Conservation (phyloP, 1,139 yeast genomes). For the Hemisphaericaspora lyxosophila region DNA sequence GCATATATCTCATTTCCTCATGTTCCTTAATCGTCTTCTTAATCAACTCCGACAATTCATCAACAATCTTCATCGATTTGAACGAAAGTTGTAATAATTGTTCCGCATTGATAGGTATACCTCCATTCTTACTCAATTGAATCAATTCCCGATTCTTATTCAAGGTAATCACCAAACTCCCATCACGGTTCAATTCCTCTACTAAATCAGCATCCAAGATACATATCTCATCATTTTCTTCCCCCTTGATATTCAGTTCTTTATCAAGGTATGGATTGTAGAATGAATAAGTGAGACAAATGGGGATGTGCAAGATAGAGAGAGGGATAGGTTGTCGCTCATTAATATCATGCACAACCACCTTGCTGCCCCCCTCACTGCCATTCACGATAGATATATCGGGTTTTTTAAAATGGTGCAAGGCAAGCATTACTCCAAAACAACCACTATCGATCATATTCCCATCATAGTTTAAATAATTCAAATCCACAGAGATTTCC, state of each 20-base stretch:
- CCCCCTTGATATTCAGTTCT: slow-evolving; percentile 71
- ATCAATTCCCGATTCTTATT: slow-evolving; percentile 90
- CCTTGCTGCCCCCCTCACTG: slow-evolving; percentile 55
- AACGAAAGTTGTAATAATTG: slow-evolving; percentile 68
- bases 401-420: slow-evolving; percentile 80
- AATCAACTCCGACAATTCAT: slow-evolving; percentile 63
- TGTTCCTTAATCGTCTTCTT: slow-evolving; percentile 57
- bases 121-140: slow-evolving; percentile 89
- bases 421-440: slow-evolving; percentile 83
- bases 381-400: slow-evolving; percentile 71
- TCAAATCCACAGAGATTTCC: slow-evolving; percentile 86
- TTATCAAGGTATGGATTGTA: slow-evolving; percentile 61
- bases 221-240: slow-evolving; percentile 50
- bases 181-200: slow-evolving; percentile 78
- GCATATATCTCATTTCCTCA: slow-evolving; percentile 36
- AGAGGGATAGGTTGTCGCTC: slow-evolving; percentile 88
- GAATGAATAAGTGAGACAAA: slow-evolving; percentile 87
- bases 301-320: slow-evolving; percentile 83
- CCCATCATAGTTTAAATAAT: slow-evolving; percentile 87
- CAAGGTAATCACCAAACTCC: slow-evolving; percentile 78
- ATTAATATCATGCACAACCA: slow-evolving; percentile 65
- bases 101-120: slow-evolving; percentile 77
- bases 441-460: slow-evolving; percentile 89
- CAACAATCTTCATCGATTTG: slow-evolving; percentile 65
- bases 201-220: slow-evolving; percentile 74